Conservation (phyloP, 140 eudicot genomes). For the Erigeron philadelphicus region DNA sequence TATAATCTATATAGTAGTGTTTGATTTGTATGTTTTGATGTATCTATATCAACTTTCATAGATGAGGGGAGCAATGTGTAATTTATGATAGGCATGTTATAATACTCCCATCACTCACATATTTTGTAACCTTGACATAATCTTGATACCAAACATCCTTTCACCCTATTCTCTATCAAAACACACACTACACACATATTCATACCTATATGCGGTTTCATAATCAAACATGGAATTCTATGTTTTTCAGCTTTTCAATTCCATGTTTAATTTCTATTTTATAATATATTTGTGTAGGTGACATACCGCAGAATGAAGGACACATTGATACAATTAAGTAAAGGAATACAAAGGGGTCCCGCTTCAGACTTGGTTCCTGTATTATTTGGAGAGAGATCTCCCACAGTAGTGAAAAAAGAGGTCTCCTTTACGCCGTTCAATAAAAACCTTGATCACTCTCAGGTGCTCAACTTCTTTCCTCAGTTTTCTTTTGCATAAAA, state of each 20-base stretch:
- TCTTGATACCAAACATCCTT: too few relatives aligned
- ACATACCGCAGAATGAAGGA: conserved; percentile 96
- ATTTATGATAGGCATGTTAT: too few relatives aligned
- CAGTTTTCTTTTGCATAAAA: conserved; percentile 10
- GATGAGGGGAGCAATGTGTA: too few relatives aligned
- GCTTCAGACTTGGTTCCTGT: conserved; percentile 92
- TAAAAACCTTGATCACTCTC: conserved; percentile 86
- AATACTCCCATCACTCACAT: too few relatives aligned
- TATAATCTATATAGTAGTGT: too few relatives aligned
- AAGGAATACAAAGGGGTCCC: conserved; percentile 81
- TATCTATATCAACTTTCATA: too few relatives aligned
- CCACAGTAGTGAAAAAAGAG: conserved; percentile 63
- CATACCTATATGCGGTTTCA: too few relatives aligned
- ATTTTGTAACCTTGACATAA: too few relatives aligned
- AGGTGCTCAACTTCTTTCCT: conserved; percentile 42
- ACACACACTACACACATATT: too few relatives aligned
- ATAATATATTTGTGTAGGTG: conserved; percentile 42
- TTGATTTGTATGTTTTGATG: too few relatives aligned
- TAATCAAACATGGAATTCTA: too few relatives aligned
- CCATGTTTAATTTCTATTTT: neutral
- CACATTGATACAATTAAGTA: conserved; percentile 77
- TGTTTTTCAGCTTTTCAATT: neutral
- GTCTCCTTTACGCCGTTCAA: conserved; percentile 63
- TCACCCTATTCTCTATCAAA: too few relatives aligned
- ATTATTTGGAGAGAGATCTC: conserved; percentile 78